These are phyloP conservation scores for Alternaria rosae DNA, from an alignment of 2,329 filamentous ascomycete genomes.

Conservation along the genomic window DNA sequence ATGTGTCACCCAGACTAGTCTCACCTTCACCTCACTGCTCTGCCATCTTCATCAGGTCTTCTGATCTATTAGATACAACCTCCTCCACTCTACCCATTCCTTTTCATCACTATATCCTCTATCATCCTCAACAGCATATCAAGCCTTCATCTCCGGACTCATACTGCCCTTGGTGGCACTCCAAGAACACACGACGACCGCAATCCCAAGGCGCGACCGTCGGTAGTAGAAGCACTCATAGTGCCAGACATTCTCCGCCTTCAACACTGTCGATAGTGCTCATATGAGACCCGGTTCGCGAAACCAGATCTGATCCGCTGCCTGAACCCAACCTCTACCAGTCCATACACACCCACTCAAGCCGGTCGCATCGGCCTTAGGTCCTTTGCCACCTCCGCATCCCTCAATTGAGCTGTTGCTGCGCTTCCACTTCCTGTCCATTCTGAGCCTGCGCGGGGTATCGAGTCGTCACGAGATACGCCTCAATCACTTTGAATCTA, in stretches of 20 bases:
- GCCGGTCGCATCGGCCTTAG: no score
- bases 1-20: neutral
- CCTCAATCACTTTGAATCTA: no score
- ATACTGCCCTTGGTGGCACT: neutral
- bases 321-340: neutral
- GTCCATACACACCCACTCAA: no score
- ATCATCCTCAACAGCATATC: neutral
- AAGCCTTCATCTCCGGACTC: neutral
- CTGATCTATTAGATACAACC: neutral
- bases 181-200: neutral
- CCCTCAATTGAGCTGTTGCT: neutral
- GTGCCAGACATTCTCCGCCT: accelerated
- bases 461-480: neutral
- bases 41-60: neutral
- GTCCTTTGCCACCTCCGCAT: neutral
- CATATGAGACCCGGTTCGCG: neutral
- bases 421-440: neutral
- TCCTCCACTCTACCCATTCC: neutral
- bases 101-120: neutral
- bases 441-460: neutral
- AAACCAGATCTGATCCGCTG: neutral
- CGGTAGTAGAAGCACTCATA: neutral
- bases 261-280: neutral
- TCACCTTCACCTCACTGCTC: neutral
- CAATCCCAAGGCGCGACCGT: no score